Evolutionary conservation across 2,329 filamentous ascomycete species (phyloP), one percentile per base, ranked within the genome.

Genomic region (Microcera coccophila): DNA sequence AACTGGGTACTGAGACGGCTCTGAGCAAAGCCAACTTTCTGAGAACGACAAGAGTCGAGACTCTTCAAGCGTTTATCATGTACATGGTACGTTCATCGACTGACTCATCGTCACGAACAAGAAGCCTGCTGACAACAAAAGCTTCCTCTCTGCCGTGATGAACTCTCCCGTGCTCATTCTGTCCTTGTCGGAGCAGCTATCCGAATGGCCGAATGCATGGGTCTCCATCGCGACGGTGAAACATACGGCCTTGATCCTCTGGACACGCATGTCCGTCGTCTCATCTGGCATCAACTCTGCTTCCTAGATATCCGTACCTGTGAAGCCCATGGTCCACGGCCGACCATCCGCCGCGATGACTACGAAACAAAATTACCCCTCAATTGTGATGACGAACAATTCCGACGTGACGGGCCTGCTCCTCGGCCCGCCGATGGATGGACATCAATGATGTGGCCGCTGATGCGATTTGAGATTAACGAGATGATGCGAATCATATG

Each of bases 261-360:
- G 3, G 85, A 90, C 53, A 82, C 80, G 1, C 84, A 90, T 40
- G 72, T 88, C 3, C 78, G 85, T 11, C 78, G 85, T 4, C 67
- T 89, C 29, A 72, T 89, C 24, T 90, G 85, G 86, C 82, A 88
- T 59, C 85, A 90, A 55, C 72, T 90, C 16, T 88, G 84, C 62
- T 87, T 87, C 59, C 71, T 90, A 8, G 86, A 90, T 59, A 76
- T 88, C 43, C 74, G 84, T 29, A 88, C 85, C 1, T 86, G 81
- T 55, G 85, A 90, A 63, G 79, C 82, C 2, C 85, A 87, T 48
- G 86, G 85, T 0, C 85, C 85, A 8, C 74, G 81, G 18, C 83
- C 84, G 1, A 76, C 79, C 39, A 87, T 90, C 41, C 76, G 83
- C n/a, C 72, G 76, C 29, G 84, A 87, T 17, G 85, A 90, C 55